These are phyloP conservation scores for Penicillium tannophilum DNA, from an alignment of 495 filamentous ascomycete species.

Conservation along the genomic window DNA sequence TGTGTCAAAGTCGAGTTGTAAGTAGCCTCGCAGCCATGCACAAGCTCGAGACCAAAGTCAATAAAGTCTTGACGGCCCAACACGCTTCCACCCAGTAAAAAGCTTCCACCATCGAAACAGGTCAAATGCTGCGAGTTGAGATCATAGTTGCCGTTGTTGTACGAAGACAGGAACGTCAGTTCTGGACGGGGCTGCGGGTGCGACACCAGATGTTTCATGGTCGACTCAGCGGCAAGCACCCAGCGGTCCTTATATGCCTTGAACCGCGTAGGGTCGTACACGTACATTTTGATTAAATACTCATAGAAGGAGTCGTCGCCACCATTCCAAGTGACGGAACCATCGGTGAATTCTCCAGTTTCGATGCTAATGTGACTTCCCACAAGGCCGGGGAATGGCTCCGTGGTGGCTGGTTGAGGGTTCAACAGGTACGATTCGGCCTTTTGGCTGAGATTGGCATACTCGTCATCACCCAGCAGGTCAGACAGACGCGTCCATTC, in stretches of 20 bases:
- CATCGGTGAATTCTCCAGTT: constrained; percentile 68
- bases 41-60: constrained; percentile 74
- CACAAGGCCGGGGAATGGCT: constrained; percentile 79
- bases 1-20: constrained; percentile 68
- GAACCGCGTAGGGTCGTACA: constrained; percentile 74
- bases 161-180: constrained; percentile 73
- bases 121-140: constrained; percentile 67
- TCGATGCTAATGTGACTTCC: constrained; percentile 67
- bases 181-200: constrained; percentile 70
- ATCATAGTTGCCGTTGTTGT: constrained; percentile 50
- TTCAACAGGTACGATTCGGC: constrained; percentile 73
- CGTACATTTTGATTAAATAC: constrained; percentile 92
- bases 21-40: constrained; percentile 72
- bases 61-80: constrained; percentile 64
- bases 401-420: constrained; percentile 59
- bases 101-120: constrained; percentile 86
- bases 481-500: constrained; percentile 88
- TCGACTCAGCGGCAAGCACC: constrained; percentile 76
- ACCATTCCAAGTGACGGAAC: constrained; percentile 75
- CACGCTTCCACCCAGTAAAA: constrained; percentile 79
- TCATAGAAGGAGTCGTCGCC: constrained; percentile 87
- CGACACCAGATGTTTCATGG: constrained; percentile 70
- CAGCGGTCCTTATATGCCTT: constrained; percentile 68
- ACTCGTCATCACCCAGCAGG: constrained; percentile 66
- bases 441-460: constrained; percentile 65